These are phyloP conservation scores for Dactylellina leptospora DNA, from an alignment of 2,329 filamentous ascomycete genomes.

Conservation along the genomic window DNA sequence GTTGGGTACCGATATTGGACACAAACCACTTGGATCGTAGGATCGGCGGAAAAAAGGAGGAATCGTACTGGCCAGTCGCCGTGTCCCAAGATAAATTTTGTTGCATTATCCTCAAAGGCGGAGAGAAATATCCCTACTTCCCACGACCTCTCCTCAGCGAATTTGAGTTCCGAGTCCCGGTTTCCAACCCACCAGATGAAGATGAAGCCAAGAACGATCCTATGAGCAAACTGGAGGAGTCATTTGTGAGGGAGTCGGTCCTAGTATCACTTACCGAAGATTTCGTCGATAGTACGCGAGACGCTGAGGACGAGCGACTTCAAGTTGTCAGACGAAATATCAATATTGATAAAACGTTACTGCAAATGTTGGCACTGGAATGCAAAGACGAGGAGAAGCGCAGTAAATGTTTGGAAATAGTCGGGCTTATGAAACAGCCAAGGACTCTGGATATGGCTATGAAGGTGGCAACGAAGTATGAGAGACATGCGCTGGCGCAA, in stretches of 20 bases:
- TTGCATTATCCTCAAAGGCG: constrained; percentile 90
- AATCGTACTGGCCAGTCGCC: constrained; percentile 93
- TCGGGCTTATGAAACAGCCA: constrained; percentile 81
- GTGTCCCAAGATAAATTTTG: constrained; percentile 92
- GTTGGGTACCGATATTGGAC: constrained; percentile 91
- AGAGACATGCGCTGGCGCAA: constrained; percentile 78
- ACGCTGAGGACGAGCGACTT: constrained; percentile 71
- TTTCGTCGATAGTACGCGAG: constrained; percentile 73
- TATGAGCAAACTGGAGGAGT: constrained; percentile 76
- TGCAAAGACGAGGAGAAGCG: constrained; percentile 92
- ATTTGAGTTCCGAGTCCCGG: constrained; percentile 88
- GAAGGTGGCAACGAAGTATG: constrained; percentile 88
- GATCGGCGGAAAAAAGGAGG: constrained; percentile 82
- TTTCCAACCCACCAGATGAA: constrained; percentile 64
- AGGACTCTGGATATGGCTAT: constrained; percentile 91
- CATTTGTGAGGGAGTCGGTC: constrained; percentile 78
- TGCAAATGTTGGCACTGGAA: constrained; percentile 88
- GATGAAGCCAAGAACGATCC: constrained; percentile 57
- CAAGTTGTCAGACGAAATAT: constrained; percentile 77
- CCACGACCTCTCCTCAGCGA: constrained; percentile 88
- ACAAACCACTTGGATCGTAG: constrained; percentile 84
- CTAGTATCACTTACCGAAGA: constrained; percentile 79
- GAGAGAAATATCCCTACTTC: constrained; percentile 89
- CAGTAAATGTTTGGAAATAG: constrained; percentile 93
- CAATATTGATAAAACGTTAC: constrained; percentile 85